Evolutionary conservation across 805 yeast genomes (phyloP).

Genomic region (Wickerhamiella australiensis): DNA sequence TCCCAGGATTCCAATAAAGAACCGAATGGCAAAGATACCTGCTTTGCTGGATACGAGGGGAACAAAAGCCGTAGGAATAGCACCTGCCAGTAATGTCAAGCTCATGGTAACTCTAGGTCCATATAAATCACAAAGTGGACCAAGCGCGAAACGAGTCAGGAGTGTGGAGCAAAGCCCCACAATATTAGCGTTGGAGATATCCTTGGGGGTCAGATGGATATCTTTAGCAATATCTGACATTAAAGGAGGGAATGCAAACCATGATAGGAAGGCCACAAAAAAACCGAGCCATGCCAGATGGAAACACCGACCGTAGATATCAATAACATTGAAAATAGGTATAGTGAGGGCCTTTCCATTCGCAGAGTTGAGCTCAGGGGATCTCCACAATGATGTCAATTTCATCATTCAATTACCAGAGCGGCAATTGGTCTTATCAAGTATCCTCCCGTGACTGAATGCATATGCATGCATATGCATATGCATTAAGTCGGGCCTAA

Average conservation of each 20-base stretch:
- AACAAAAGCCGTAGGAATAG: slow-evolving; percentile 17
- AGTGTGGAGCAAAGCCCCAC: slow-evolving; percentile 16
- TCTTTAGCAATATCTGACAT: slow-evolving; percentile 14
- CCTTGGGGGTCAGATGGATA: slow-evolving; percentile 13
- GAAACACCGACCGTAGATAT: slow-evolving; percentile 15
- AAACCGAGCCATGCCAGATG: slow-evolving; percentile 16
- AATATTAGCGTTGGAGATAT: slow-evolving; percentile 16
- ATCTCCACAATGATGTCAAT: slow-evolving; percentile 13
- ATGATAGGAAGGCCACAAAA: slow-evolving; percentile 17
- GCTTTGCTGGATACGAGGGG: slow-evolving; percentile 18
- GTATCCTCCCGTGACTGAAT: not conserved
- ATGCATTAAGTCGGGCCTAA: not conserved
- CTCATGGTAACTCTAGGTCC: slow-evolving; percentile 17
- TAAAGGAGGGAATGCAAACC: slow-evolving; percentile 19
- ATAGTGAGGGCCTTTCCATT: slow-evolving; percentile 16
- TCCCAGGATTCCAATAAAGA: slow-evolving; percentile 28
- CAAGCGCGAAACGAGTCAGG: slow-evolving; percentile 15
- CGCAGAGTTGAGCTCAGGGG: slow-evolving; percentile 15
- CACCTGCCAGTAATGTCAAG: slow-evolving; percentile 13
- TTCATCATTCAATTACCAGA: not conserved
- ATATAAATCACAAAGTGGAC: slow-evolving; percentile 16
- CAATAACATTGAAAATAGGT: slow-evolving; percentile 14
- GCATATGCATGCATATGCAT: not conserved
- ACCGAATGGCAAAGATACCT: slow-evolving; percentile 25
- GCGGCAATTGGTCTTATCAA: not conserved